Conservation (phyloP, 2,329 filamentous ascomycete genomes). For the Aspergillus novofumigatus region DNA sequence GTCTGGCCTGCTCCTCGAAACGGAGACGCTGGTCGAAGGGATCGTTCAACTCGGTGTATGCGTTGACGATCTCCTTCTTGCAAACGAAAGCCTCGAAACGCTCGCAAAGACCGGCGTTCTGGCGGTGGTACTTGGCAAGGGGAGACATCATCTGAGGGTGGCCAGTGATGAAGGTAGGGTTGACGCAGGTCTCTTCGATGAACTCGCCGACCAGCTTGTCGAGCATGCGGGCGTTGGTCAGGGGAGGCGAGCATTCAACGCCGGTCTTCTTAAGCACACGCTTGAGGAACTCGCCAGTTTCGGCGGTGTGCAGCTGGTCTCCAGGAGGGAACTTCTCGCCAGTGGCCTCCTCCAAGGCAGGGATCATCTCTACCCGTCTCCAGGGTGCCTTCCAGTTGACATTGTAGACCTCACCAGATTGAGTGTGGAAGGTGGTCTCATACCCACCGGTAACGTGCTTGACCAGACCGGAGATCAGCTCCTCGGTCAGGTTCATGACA, state of each 20-base stretch:
- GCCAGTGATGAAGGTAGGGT: slow-evolving; percentile 87
- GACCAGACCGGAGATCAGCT: slow-evolving; percentile 84
- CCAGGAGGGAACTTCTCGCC: slow-evolving; percentile 92
- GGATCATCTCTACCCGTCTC: slow-evolving; percentile 94
- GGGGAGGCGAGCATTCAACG: slow-evolving; percentile 81
- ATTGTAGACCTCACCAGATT: slow-evolving; percentile 78
- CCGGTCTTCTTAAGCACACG: slow-evolving; percentile 81
- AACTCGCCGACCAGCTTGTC: slow-evolving; percentile 93
- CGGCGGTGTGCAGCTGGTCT: slow-evolving; percentile 81
- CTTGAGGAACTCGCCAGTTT: slow-evolving; percentile 85
- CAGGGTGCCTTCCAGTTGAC: slow-evolving; percentile 97
- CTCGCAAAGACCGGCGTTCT: slow-evolving; percentile 79
- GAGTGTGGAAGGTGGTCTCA: slow-evolving; percentile 79
- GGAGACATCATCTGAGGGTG: slow-evolving; percentile 89
- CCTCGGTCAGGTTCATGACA: slow-evolving; percentile 85
- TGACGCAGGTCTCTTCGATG: slow-evolving; percentile 89
- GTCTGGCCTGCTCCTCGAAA: slow-evolving; percentile 90
- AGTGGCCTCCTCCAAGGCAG: slow-evolving; percentile 79
- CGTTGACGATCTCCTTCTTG: slow-evolving; percentile 96
- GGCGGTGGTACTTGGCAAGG: slow-evolving; percentile 89
- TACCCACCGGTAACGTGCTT: slow-evolving; percentile 84
- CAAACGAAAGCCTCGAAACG: slow-evolving; percentile 96
- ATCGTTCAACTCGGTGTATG: slow-evolving; percentile 97
- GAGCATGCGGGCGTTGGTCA: slow-evolving; percentile 93
- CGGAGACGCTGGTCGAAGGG: slow-evolving; percentile 89